Percentiles rank a stretch among this genome's conserved stretches.
Evolutionary conservation across 345 rosid genomes (phyloP).

Genomic region (Salix caprea): DNA sequence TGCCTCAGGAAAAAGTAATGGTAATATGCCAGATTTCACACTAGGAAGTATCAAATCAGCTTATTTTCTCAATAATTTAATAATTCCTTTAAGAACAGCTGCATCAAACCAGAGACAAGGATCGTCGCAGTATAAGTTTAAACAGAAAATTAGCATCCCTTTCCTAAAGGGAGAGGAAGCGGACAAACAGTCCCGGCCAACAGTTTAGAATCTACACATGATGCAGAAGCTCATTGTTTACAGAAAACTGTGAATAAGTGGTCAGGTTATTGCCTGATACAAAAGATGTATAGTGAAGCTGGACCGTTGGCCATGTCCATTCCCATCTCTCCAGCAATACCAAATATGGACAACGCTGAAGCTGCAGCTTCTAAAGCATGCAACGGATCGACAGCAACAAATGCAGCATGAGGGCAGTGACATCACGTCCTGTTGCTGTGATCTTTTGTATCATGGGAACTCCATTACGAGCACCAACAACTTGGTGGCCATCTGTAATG

Average conservation of each 20-base stretch:
- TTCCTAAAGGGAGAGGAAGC: neutral
- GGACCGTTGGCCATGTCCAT: constrained; percentile 74
- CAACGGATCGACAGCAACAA: constrained; percentile 57
- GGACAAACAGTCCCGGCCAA: neutral
- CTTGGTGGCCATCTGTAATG: constrained; percentile 61
- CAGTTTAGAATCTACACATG: neutral
- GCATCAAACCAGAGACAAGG: neutral
- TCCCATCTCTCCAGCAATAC: constrained; percentile 83
- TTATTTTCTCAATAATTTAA: neutral
- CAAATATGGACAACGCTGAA: constrained; percentile 71
- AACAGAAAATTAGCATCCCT: neutral
- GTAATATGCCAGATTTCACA: neutral
- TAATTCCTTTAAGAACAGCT: neutral
- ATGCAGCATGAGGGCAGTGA: constrained; percentile 70
- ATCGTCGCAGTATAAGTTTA: neutral
- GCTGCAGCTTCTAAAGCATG: constrained; percentile 69
- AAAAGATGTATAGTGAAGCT: constrained; percentile 21
- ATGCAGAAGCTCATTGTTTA: neutral
- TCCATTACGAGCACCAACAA: constrained; percentile 66
- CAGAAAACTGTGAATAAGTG: neutral
- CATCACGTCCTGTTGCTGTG: constrained; percentile 83
- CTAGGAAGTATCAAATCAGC: neutral
- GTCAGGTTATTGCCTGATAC: neutral
- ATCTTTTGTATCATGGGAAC: constrained; percentile 82
- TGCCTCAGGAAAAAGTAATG: neutral